These are phyloP conservation scores for Cryptococcus maquisensis DNA, from an alignment of 1,284 basidiomycete species.

Conservation along the genomic window DNA sequence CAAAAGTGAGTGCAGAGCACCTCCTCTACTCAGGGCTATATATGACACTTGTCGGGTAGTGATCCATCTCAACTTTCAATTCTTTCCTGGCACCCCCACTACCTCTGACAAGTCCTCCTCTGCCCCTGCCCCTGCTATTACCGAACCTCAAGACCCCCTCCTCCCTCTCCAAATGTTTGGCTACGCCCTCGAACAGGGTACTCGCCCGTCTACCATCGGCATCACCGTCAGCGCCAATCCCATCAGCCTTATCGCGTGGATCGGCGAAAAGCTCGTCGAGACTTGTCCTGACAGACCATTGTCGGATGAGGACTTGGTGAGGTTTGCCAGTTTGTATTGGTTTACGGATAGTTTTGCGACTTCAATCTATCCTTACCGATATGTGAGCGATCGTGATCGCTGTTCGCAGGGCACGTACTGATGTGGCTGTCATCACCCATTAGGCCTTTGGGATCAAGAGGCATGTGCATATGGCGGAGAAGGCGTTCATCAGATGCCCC, in stretches of 20 bases:
- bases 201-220: slow-evolving; percentile 48
- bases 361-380: slow-evolving; percentile 49
- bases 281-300: slow-evolving; percentile 45
- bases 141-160: background rate
- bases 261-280: slow-evolving; percentile 48
- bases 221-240: slow-evolving; percentile 45
- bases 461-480: slow-evolving; percentile 10
- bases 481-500: slow-evolving; percentile 16
- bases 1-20: slow-evolving; percentile 12
- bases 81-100: background rate
- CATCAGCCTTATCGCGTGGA: slow-evolving; percentile 47
- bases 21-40: too few relatives aligned
- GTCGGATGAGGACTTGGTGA: slow-evolving; percentile 33
- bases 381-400: too few relatives aligned
- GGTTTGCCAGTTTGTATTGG: slow-evolving; percentile 48
- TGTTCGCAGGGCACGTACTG: too few relatives aligned
- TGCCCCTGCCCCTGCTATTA: slow-evolving; percentile 26
- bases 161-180: slow-evolving; percentile 4
- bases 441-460: slow-evolving; percentile 12
- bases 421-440: too few relatives aligned
- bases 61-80: background rate
- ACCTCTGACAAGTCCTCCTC: background rate
- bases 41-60: too few relatives aligned
- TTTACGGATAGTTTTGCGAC: slow-evolving; percentile 46
- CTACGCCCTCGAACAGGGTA: slow-evolving; percentile 34